These are phyloP conservation scores for Cladophialophora carrionii DNA, from an alignment of 2,329 filamentous ascomycete species.

Conservation along the genomic window DNA sequence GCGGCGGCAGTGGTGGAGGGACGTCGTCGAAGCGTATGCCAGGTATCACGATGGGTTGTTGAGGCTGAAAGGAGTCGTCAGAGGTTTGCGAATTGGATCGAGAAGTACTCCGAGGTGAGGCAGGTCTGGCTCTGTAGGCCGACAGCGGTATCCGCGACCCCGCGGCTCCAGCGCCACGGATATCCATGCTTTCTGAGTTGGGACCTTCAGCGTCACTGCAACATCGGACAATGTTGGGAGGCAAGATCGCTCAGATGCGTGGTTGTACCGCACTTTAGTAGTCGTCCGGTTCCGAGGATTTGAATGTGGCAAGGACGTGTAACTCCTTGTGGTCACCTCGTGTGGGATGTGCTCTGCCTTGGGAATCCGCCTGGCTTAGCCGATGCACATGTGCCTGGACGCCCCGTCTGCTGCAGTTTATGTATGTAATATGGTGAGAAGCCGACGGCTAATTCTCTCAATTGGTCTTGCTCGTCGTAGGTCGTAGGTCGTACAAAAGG, in stretches of 20 bases:
- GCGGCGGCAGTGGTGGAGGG: slow-evolving; percentile 68
- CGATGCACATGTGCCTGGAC: slow-evolving; percentile 13
- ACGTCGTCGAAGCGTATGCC: slow-evolving; percentile 54
- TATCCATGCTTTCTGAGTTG: slow-evolving; percentile 30
- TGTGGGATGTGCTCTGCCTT: slow-evolving; percentile 1
- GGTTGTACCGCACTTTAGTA: slow-evolving; percentile 5
- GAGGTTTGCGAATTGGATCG: slow-evolving; percentile 47
- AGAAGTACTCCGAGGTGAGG: slow-evolving; percentile 39
- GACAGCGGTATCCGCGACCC: slow-evolving; percentile 27
- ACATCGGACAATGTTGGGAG: slow-evolving; percentile 29
- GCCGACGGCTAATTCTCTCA: neutral
- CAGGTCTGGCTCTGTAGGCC: slow-evolving; percentile 26
- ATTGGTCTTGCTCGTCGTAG: slow-evolving; percentile 4
- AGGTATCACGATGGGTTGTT: slow-evolving; percentile 66
- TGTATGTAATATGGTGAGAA: neutral
- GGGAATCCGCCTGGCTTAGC: slow-evolving; percentile 1
- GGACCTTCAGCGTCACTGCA: slow-evolving; percentile 24
- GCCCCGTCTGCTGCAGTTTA: neutral
- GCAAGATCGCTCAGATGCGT: slow-evolving; percentile 16
- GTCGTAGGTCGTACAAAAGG: slow-evolving; percentile 15
- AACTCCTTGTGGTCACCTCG: slow-evolving; percentile 9
- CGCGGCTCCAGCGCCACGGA: slow-evolving; percentile 26
- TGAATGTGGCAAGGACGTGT: slow-evolving; percentile 25
- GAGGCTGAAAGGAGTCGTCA: slow-evolving; percentile 47
- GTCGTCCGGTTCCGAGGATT: slow-evolving; percentile 3